phyloP scores from a whole-genome alignment of 768 basidiomycete genomes.

The Solioccasus polychromus region DNA sequence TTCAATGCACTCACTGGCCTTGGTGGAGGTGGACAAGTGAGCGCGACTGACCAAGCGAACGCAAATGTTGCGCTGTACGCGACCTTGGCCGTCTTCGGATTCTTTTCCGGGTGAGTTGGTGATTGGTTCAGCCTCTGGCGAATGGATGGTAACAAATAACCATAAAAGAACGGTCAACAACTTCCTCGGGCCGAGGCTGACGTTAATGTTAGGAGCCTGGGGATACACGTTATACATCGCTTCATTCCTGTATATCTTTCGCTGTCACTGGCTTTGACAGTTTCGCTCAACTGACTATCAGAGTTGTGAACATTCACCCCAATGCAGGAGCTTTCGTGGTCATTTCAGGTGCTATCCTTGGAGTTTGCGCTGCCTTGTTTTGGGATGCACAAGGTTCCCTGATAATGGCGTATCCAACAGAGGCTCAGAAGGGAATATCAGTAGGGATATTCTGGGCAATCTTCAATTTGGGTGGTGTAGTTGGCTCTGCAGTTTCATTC shows the following conservation, averaged over 20 bases:
- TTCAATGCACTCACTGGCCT: slow-evolving; percentile 81
- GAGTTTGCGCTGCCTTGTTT: slow-evolving; percentile 47
- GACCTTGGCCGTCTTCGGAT: slow-evolving; percentile 57
- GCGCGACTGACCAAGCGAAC: slow-evolving; percentile 61
- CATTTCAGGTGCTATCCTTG: slow-evolving; percentile 48
- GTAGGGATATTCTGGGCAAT: slow-evolving; percentile 62
- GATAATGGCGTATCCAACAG: slow-evolving; percentile 57
- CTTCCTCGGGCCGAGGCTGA: slow-evolving; percentile 48
- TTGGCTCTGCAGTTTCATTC: slow-evolving; percentile 73
- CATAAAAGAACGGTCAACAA: slow-evolving; percentile 68
- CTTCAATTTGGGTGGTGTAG: slow-evolving; percentile 78
- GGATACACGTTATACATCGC: slow-evolving; percentile 54
- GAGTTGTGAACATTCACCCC: slow-evolving; percentile 42
- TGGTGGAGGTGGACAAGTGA: slow-evolving; percentile 76
- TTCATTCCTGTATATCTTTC: slow-evolving; percentile 37
- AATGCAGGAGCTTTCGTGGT: slow-evolving; percentile 44
- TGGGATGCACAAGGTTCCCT: slow-evolving; percentile 53
- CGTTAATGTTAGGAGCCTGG: slow-evolving; percentile 49
- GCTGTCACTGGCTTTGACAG: not conserved
- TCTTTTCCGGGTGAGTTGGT: slow-evolving; percentile 62
- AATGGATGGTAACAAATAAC: not conserved
- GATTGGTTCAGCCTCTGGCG: not conserved
- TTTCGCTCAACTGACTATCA: slow-evolving; percentile 22
- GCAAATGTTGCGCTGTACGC: slow-evolving; percentile 66
- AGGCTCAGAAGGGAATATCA: slow-evolving; percentile 52